Conservation (phyloP, 371 early-diverging fungal genomes). For the Ordospora colligata region DNA sequence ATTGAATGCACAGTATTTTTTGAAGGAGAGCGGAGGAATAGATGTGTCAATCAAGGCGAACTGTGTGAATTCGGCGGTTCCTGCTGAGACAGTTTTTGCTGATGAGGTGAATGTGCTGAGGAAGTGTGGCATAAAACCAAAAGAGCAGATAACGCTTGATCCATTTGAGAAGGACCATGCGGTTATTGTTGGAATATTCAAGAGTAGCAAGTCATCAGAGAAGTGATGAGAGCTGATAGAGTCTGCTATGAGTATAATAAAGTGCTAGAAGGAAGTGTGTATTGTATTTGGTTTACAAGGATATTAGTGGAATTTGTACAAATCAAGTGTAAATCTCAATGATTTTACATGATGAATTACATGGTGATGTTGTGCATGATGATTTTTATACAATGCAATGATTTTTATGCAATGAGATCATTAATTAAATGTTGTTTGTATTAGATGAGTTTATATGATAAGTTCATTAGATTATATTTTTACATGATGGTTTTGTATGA, state of each 20-base stretch:
- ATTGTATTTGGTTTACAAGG: no score
- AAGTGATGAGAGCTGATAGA: background rate
- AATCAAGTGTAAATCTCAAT: no score
- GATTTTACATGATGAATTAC: no score
- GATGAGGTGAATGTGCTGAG: slow-evolving; percentile 94
- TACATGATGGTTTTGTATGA: no score
- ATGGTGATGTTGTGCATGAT: no score
- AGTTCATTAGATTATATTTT: no score
- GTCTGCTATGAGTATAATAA: background rate
- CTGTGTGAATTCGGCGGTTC: slow-evolving; percentile 97
- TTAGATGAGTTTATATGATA: no score
- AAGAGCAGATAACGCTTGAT: slow-evolving; percentile 96
- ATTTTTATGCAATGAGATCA: no score
- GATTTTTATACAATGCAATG: no score
- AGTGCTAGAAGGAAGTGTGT: background rate
- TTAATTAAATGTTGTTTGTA: no score
- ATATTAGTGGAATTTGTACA: no score
- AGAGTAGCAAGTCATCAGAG: background rate
- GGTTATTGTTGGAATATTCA: slow-evolving; percentile 75
- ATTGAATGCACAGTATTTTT: slow-evolving; percentile 92
- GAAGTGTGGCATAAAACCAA: slow-evolving; percentile 92
- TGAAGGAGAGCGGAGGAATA: slow-evolving; percentile 91
- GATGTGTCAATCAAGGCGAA: slow-evolving; percentile 99
- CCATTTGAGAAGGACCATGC: slow-evolving; percentile 99
- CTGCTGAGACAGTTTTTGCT: slow-evolving; percentile 95